phyloP scores from a whole-genome alignment of 257 asterid species.

The Rauvolfia tetraphylla region DNA sequence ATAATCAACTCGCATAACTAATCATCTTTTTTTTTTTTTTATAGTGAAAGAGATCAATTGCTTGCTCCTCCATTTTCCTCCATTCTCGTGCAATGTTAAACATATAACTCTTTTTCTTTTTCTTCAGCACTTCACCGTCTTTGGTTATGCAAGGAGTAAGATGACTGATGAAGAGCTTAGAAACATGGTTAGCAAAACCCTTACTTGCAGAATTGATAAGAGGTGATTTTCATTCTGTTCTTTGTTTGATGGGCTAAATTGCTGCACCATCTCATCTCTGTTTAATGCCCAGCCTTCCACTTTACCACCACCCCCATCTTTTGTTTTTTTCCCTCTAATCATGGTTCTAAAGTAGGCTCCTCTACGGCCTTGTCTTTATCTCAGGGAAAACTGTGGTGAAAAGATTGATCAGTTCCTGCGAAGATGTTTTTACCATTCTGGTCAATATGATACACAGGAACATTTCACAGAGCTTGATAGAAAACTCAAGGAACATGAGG shows the following conservation, averaged over 20 bases:
- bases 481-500: conserved; percentile 88
- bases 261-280: neutral
- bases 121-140: conserved; percentile 80
- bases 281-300: neutral
- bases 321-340: neutral
- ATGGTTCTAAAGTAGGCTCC: neutral
- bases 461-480: conserved; percentile 68
- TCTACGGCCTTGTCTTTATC: neutral
- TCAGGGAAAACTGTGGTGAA: conserved; percentile 88
- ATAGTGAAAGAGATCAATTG: neutral
- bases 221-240: conserved; percentile 39
- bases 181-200: conserved; percentile 86
- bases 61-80: neutral
- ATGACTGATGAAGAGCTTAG: conserved; percentile 90
- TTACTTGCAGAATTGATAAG: conserved; percentile 93
- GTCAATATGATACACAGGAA: conserved; percentile 75
- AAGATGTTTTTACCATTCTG: conserved; percentile 88
- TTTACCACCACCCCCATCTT: neutral
- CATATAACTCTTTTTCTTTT: neutral
- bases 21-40: neutral
- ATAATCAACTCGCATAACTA: neutral
- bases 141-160: conserved; percentile 96
- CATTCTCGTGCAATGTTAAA: neutral
- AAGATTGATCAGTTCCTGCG: conserved; percentile 85
- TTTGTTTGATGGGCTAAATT: conserved; percentile 13